Evolutionary conservation across 805 yeast species (phyloP).

Genomic region (Deakozyma indianensis): DNA sequence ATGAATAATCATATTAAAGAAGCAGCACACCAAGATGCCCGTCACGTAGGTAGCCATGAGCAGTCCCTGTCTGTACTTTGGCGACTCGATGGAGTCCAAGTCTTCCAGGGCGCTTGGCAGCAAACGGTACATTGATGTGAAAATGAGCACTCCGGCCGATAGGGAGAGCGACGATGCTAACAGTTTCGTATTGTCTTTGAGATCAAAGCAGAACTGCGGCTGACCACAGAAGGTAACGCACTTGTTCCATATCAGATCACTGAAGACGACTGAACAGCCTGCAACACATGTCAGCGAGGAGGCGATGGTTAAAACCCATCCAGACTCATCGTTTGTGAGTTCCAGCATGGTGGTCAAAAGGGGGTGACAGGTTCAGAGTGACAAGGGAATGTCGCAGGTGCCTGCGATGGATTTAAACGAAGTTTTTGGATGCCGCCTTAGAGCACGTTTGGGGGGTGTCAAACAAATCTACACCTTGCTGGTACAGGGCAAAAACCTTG

Average conservation of each 20-base stretch:
- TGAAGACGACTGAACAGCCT: neutral
- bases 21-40: neutral
- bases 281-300: neutral
- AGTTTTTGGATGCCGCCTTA: no score
- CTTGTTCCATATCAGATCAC: neutral
- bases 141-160: neutral
- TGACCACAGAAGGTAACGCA: neutral
- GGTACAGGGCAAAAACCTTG: no score
- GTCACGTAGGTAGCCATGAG: neutral
- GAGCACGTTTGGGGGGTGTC: no score
- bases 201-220: neutral
- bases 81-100: neutral
- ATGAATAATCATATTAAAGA: neutral
- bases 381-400: no score
- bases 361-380: no score
- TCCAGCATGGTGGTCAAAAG: no score
- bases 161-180: neutral
- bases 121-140: neutral
- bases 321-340: conserved; percentile 1
- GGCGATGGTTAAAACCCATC: neutral
- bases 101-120: neutral
- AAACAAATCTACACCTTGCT: no score
- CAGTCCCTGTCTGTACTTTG: neutral
- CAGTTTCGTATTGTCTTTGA: neutral
- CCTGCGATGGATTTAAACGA: no score